Evolutionary conservation across 495 filamentous ascomycete genomes (phyloP).

Genomic region (Neurospora sp.): DNA sequence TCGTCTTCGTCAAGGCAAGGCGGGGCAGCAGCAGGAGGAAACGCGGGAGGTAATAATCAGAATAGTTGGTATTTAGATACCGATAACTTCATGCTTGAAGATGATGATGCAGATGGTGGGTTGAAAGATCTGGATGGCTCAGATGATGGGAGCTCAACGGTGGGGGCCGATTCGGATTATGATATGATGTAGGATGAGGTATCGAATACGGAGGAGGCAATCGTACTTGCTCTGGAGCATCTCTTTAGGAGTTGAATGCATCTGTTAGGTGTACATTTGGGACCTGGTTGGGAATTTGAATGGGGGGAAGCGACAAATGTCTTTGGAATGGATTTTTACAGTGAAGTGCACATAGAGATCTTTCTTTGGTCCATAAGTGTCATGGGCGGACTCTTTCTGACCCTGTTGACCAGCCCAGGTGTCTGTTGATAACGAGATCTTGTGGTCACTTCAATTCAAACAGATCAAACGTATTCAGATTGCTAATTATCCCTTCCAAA

Average conservation of each 20-base stretch:
- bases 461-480: too few species aligned
- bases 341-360: too few species aligned
- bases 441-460: neutral
- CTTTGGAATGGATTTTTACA: too few species aligned
- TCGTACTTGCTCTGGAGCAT: neutral
- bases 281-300: neutral
- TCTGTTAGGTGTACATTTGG: neutral
- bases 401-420: too few species aligned
- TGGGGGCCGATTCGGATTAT: neutral
- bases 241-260: neutral
- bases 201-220: neutral
- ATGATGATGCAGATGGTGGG: neutral
- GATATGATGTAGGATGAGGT: neutral
- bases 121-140: neutral
- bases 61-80: neutral
- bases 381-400: too few species aligned
- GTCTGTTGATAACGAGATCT: neutral
- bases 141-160: neutral
- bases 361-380: too few species aligned
- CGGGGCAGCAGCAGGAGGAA: neutral
- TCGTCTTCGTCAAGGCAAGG: neutral
- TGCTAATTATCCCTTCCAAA: too few species aligned
- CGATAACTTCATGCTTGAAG: neutral
- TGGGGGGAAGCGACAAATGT: neutral
- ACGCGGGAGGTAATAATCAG: neutral